Evolutionary conservation across 306 rosid species (phyloP), one percentile per base, ranked within the genome.

Genomic region (Lathyrus oleraceus): DNA sequence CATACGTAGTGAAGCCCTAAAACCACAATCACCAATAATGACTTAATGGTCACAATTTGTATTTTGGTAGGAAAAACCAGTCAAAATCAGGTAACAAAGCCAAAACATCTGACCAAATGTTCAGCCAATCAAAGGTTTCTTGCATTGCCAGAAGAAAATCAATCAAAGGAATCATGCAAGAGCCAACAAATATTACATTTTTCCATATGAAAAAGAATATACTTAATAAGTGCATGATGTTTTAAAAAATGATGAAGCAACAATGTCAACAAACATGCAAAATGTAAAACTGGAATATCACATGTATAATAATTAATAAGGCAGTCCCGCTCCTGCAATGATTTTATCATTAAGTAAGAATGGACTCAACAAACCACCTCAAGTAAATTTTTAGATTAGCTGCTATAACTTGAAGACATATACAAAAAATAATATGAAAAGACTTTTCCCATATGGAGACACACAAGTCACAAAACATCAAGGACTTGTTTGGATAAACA

Each of bases 1-100:
- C 98, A 75, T 94, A 94, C 0, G 91, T 91, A 3, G 97, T 87
- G 78, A 87, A 94, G 30, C 97, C 99, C 99, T 94, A 45, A 1
- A 57, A 67, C 72, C 73, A 74, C 23, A 76, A 52, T 72, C 25
- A 62, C 42, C 25, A 58, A 49, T 13, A 54, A 58, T 44, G 70
- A 47, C 39, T 21, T 28, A 11, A 58, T 5, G 48, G 52, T 56
- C 43, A 73, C 14, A 54, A 4, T 4, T 59, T 42, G 40, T 12
- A 19, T 30, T 47, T 65, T 48, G 28, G 19, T 47, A 3, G 15
- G 54, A 39, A 36, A 59, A 40, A 68, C 13, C 60, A n/a, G 14
- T 16, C 4, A 9, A 11, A 45, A 56, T 45, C 8, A 27, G 51
- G 67, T 72, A 30, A 39, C 5, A n/a, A 57, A 72, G n/a, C 52